Conservation (phyloP, 371 early-diverging fungal species). For the Mucor piriformis region DNA sequence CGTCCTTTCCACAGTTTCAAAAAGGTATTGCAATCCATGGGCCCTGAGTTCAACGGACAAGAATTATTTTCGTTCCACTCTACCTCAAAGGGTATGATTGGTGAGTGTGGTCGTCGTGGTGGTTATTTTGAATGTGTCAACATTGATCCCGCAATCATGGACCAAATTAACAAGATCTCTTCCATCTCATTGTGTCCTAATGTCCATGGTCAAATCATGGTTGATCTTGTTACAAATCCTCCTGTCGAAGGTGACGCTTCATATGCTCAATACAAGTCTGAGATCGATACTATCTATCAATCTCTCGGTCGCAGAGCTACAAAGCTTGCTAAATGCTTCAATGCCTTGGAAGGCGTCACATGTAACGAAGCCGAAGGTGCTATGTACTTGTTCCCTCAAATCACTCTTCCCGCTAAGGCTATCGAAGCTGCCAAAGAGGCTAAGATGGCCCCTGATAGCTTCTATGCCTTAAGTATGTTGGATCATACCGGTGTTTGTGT, state of each 20-base stretch:
- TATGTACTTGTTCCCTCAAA: slow-evolving; percentile 94
- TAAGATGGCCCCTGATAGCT: slow-evolving; percentile 78
- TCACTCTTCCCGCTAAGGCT: slow-evolving; percentile 75
- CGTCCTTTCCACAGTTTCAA: slow-evolving; percentile 96
- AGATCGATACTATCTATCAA: slow-evolving; percentile 75
- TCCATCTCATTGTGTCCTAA: slow-evolving; percentile 93
- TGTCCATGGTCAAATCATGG: slow-evolving; percentile 83
- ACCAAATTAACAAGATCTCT: slow-evolving; percentile 90
- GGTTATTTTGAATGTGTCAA: slow-evolving; percentile 95
- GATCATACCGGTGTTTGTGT: slow-evolving; percentile 89
- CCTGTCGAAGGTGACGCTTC: slow-evolving; percentile 82
- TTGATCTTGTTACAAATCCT: slow-evolving; percentile 95
- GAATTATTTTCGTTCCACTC: slow-evolving; percentile 97
- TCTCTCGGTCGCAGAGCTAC: slow-evolving; percentile 82
- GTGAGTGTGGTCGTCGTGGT: slow-evolving; percentile 98
- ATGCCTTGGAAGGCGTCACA: slow-evolving; percentile 79
- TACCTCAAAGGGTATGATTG: slow-evolving; percentile 97
- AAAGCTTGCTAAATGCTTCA: slow-evolving; percentile 80
- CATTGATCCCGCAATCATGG: slow-evolving; percentile 75
- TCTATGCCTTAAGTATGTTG: slow-evolving; percentile 89
- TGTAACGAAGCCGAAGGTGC: slow-evolving; percentile 93
- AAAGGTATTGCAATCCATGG: slow-evolving; percentile 73
- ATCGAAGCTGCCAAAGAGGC: slow-evolving; percentile 72
- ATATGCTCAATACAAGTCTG: slow-evolving; percentile 74
- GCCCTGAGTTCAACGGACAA: slow-evolving; percentile 46